Evolutionary conservation across 1,284 basidiomycete genomes (phyloP).

Genomic region (Sporisorium graminicola): DNA sequence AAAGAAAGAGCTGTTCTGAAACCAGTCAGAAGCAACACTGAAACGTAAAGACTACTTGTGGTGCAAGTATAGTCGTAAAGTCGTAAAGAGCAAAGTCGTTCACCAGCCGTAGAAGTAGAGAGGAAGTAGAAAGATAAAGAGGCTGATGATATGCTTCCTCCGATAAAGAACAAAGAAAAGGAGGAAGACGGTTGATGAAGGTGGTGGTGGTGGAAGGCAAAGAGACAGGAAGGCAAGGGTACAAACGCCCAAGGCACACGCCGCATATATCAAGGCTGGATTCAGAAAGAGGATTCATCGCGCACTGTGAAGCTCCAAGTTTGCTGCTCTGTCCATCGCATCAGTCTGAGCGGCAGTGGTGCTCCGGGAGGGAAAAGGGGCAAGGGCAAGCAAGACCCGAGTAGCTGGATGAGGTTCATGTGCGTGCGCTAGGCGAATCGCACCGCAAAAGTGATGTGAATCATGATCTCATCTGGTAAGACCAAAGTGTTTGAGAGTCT

Average conservation of each 20-base stretch:
- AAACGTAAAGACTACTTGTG: conserved; percentile 12
- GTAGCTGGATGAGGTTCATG: neutral
- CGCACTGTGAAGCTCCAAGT: neutral
- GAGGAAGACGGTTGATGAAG: conserved; percentile 7
- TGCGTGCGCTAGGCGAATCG: neutral
- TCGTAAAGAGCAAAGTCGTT: conserved; percentile 18
- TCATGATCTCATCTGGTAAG: conserved; percentile 4
- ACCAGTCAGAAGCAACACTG: conserved; percentile 17
- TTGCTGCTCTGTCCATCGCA: neutral
- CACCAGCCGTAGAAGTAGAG: conserved; percentile 22
- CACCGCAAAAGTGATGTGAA: neutral
- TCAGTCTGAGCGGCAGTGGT: conserved; percentile 3
- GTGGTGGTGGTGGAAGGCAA: too few species aligned
- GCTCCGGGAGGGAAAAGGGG: neutral
- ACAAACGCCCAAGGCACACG: neutral
- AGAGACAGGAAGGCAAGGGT: neutral
- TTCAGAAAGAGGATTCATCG: neutral
- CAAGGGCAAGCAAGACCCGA: neutral
- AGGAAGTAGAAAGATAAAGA: conserved; percentile 11
- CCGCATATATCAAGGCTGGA: neutral
- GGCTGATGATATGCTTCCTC: conserved; percentile 6
- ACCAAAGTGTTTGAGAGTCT: conserved; percentile 27
- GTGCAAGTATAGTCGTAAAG: conserved; percentile 13
- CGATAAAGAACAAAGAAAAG: conserved; percentile 3
- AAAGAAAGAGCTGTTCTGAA: conserved; percentile 17